Conservation (phyloP, 2,329 filamentous ascomycete species). For the Ophiostoma himal-ulmi region DNA sequence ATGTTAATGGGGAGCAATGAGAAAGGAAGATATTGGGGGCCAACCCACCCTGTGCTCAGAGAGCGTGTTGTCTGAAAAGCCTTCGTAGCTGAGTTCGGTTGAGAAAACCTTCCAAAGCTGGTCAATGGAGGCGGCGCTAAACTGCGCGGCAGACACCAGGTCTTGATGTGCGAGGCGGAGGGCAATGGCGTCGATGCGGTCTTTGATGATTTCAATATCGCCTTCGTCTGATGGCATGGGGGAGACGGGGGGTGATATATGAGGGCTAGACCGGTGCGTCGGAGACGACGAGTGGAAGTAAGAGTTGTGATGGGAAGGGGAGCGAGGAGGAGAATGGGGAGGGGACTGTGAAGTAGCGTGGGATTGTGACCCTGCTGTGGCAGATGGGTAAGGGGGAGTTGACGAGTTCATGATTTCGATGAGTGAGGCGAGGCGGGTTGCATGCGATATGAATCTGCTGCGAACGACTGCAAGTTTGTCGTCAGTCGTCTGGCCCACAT, state of each 20-base stretch:
- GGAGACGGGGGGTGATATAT: slow-evolving; percentile 19
- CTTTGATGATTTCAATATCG: slow-evolving; percentile 50
- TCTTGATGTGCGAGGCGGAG: slow-evolving; percentile 43
- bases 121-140: slow-evolving; percentile 35
- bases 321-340: slow-evolving; percentile 27
- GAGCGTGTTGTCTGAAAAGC: slow-evolving; percentile 51
- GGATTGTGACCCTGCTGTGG: background rate
- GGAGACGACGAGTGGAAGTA: slow-evolving; percentile 1
- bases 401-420: slow-evolving; percentile 42
- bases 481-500: slow-evolving; percentile 2
- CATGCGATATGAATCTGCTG: background rate
- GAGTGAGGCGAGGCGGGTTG: background rate
- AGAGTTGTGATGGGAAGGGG: slow-evolving; percentile 16
- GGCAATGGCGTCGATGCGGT: slow-evolving; percentile 56
- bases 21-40: background rate
- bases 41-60: slow-evolving; percentile 50
- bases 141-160: slow-evolving; percentile 22
- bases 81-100: slow-evolving; percentile 52
- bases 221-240: slow-evolving; percentile 34
- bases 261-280: background rate
- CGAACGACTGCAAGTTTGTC: slow-evolving; percentile 9
- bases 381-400: slow-evolving; percentile 34
- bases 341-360: background rate
- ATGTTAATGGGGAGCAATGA: background rate
- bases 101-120: slow-evolving; percentile 55